phyloP scores from a whole-genome alignment of 2,329 filamentous ascomycete genomes.

The Coleophoma crateriformis region DNA sequence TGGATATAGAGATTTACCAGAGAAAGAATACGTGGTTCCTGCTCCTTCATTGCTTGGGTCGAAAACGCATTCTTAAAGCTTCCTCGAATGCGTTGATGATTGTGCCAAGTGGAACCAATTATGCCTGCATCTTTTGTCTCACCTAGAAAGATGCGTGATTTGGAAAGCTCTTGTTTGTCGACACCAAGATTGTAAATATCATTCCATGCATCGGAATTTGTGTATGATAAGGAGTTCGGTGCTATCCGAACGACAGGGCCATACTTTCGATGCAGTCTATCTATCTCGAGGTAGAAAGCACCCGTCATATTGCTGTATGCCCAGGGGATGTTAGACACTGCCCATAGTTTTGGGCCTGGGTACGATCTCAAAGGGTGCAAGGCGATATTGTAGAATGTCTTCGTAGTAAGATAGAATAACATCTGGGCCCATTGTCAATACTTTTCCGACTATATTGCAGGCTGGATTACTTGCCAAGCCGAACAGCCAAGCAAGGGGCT shows the following conservation, averaged over 20 bases:
- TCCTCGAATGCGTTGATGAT: constrained; percentile 11
- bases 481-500: no score
- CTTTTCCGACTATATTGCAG: no score
- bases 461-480: no score
- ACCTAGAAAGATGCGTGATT: constrained; percentile 1
- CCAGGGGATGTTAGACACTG: constrained; percentile 6
- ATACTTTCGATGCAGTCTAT: constrained; percentile 6
- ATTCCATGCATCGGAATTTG: constrained; percentile 3
- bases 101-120: background rate
- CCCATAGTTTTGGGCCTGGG: constrained; percentile 11
- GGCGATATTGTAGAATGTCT: constrained; percentile 1
- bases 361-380: constrained; percentile 9
- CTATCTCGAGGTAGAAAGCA: constrained; percentile 1
- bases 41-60: constrained; percentile 32
- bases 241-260: constrained; percentile 4
- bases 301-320: constrained; percentile 5
- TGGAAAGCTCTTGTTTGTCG: constrained; percentile 1
- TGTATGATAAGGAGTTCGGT: constrained; percentile 5
- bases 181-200: constrained; percentile 5
- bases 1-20: constrained; percentile 32
- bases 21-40: constrained; percentile 32
- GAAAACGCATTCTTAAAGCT: constrained; percentile 32
- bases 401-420: background rate
- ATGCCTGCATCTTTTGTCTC: background rate
- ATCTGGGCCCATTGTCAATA: no score